A percentile compares a stretch with the other conserved stretches of the same genome.
Conservation (phyloP, 73 alveolate genomes). For the Paramecium tetraurelia region DNA sequence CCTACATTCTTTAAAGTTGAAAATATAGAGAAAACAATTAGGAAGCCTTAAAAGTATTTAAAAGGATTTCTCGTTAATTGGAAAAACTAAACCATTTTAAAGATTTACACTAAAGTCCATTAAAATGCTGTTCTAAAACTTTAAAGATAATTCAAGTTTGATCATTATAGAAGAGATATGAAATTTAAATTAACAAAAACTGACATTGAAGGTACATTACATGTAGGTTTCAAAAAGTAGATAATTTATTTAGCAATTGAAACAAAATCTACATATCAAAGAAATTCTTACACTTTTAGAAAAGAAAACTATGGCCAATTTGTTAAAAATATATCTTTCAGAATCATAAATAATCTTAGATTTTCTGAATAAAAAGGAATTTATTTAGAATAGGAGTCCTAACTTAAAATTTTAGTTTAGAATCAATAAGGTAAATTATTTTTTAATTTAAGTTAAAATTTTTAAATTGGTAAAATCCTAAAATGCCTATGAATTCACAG, state of each 20-base stretch:
- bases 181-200: background rate
- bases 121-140: constrained; percentile 4
- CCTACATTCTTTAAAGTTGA: background rate
- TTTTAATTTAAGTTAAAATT: background rate
- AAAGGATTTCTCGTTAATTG: background rate
- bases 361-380: constrained; percentile 21
- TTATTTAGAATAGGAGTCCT: background rate
- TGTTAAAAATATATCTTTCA: background rate
- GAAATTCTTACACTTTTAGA: background rate
- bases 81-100: background rate
- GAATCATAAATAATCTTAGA: background rate
- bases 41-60: background rate
- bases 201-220: background rate
- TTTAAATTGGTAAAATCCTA: background rate
- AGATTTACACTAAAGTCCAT: constrained; percentile 7
- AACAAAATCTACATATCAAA: background rate
- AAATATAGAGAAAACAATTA: background rate
- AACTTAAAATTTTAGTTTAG: constrained; percentile 21
- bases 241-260: background rate
- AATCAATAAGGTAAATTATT: background rate
- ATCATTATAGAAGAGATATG: constrained; percentile 10
- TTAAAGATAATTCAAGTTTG: background rate
- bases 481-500: background rate
- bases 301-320: background rate
- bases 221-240: background rate